Conservation (phyloP, 192 early-diverging fungal genomes). For the Cladochytrium replicatum region DNA sequence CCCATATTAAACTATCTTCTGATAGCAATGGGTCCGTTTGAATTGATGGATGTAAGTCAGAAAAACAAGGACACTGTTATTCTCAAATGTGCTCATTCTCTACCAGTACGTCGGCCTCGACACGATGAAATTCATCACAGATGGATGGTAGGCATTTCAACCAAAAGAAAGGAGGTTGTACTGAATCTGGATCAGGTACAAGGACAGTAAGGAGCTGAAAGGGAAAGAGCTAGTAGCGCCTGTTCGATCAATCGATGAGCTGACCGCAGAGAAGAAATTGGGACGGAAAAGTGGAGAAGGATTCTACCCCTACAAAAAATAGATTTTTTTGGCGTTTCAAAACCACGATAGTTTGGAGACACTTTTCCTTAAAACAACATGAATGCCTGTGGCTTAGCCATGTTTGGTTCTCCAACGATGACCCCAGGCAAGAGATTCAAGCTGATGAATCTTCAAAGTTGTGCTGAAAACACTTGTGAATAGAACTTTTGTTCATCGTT, state of each 20-base stretch:
- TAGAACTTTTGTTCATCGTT: constrained; percentile 41
- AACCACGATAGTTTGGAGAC: too few species aligned
- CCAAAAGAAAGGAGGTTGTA: too few species aligned
- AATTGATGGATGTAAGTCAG: constrained; percentile 65
- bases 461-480: too few species aligned
- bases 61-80: too few species aligned
- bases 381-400: too few species aligned
- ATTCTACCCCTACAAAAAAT: constrained; percentile 82
- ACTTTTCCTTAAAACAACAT: too few species aligned
- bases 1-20: not conserved
- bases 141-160: constrained; percentile 37
- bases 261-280: constrained; percentile 61
- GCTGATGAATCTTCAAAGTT: too few species aligned
- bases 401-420: too few species aligned
- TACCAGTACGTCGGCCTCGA: constrained; percentile 81
- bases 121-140: constrained; percentile 91
- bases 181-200: too few species aligned
- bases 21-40: constrained; percentile 79
- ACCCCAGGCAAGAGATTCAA: too few species aligned
- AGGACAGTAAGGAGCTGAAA: constrained; percentile 65
- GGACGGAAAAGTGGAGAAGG: constrained; percentile 83
- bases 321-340: too few species aligned
- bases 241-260: constrained; percentile 55
- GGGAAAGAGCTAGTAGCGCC: constrained; percentile 63
- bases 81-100: not conserved